Percentiles rank a stretch among this genome's conserved stretches.
Conservation (phyloP, 106 monocot genomes). For the Apostasia ramifera region DNA sequence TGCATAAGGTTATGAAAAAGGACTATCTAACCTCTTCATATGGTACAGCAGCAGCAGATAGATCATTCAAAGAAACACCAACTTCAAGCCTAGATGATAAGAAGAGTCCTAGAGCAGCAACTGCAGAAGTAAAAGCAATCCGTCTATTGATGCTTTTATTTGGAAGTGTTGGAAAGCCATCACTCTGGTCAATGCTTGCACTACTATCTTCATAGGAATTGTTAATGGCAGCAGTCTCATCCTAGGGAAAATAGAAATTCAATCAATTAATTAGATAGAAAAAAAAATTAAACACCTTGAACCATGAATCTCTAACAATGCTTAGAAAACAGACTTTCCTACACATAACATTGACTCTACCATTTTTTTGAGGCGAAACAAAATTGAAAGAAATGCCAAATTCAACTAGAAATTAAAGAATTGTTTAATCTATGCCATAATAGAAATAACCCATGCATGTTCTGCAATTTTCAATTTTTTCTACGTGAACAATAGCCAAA, state of each 20-base stretch:
- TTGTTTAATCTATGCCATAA: no score
- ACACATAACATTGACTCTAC: no score
- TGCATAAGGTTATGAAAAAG: not conserved
- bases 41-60: slow-evolving; percentile 57
- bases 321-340: no score
- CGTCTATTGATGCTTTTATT: slow-evolving; percentile 76
- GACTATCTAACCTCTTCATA: slow-evolving; percentile 62
- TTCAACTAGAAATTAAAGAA: no score
- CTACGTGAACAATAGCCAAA: no score
- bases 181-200: slow-evolving; percentile 10
- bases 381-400: no score
- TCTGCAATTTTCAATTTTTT: no score
- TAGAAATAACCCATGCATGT: no score
- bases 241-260: slow-evolving; percentile 18
- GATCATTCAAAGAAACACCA: slow-evolving; percentile 85
- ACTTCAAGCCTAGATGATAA: slow-evolving; percentile 69
- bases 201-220: slow-evolving; percentile 7
- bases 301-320: no score
- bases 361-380: no score
- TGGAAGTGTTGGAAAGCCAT: slow-evolving; percentile 33
- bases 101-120: slow-evolving; percentile 72
- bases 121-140: slow-evolving; percentile 45
- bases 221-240: slow-evolving; percentile 12
- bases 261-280: not conserved
- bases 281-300: no score